Conservation (phyloP, 805 yeast genomes). For the Saturnispora ahearnii region DNA sequence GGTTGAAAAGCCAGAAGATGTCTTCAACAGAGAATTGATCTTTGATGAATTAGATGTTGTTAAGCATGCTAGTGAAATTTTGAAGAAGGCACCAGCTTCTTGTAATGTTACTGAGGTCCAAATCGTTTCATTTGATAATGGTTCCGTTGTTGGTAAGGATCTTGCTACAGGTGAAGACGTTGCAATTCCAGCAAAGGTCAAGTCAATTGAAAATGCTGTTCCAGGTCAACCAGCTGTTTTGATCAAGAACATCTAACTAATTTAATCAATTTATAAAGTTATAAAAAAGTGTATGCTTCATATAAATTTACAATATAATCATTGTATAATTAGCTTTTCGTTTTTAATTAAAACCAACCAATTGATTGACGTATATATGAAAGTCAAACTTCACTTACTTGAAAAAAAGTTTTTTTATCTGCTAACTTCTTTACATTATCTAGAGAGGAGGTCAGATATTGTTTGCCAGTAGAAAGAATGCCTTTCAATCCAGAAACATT, state of each 20-base stretch:
- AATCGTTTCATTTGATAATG: slow-evolving; percentile 55
- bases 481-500: slow-evolving; percentile 36
- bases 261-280: not conserved
- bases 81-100: slow-evolving; percentile 58
- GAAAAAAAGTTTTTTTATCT: not conserved
- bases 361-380: no score
- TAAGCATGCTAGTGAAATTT: slow-evolving; percentile 42
- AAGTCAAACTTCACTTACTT: not conserved
- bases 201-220: slow-evolving; percentile 71
- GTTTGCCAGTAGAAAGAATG: not conserved
- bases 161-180: slow-evolving; percentile 66
- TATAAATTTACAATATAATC: no score
- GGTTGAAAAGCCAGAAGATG: slow-evolving; percentile 60
- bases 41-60: slow-evolving; percentile 71
- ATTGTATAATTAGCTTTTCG: no score
- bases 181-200: slow-evolving; percentile 52
- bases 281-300: not conserved
- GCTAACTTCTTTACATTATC: not conserved
- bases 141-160: slow-evolving; percentile 46
- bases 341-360: no score
- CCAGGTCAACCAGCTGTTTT: slow-evolving; percentile 92
- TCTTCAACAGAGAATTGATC: slow-evolving; percentile 81
- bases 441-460: not conserved
- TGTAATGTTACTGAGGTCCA: slow-evolving; percentile 47
- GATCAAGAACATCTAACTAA: slow-evolving; percentile 48